Base-by-base conservation (phyloP, 805 yeast species). In the Kregervanrija delftensis region DNA sequence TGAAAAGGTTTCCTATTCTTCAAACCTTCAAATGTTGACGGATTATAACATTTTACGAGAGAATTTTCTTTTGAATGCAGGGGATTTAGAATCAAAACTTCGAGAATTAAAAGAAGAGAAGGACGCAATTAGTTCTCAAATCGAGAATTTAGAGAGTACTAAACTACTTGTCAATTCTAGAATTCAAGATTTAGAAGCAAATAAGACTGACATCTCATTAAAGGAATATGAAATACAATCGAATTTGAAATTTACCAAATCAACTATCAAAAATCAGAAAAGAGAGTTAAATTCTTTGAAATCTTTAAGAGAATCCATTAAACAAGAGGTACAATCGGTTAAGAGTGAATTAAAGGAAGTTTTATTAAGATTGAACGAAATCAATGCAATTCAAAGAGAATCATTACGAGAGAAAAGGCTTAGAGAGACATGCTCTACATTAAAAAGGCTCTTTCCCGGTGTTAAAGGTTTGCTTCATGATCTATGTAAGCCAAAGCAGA, bases 401-500 rank as follows among this genome's bases (percentile, higher is more conserved):
- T 71, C 89, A 0, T 75, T 76, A 35, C 76, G 79, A 49, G 96
- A 89, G 49, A 72, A 74, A 41, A 77, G 72, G 49, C 64, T 86
- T 36, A 71, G 91, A 44, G 96, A 89, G 52, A 86, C 84, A 49
- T 81, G 86, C 2, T 64, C 80, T 0, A 72, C 79, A 44, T 65
- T 93, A 43, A 82, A 78, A 53, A 79, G 87, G 55, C 63, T 83
- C n/a, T 76, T 84, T 50, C 93, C 96, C 1, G 89, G 96, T 4
- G 95, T 93, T 3, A 74, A 74, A 52, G 98, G 97, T 3, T 62
- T 88, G 10, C 79, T 91, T 4, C 74, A 79, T 51, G 96, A 89
- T 55, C 68, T 90, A 22, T 85, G 91, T 39, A 78, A 79, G 45
- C 96, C 96, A 15, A 72, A 77, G 43, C 83, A 83, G 52, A 77